Conservation (phyloP, 768 basidiomycete species). For the Gloeopeniophorella convolvens region DNA sequence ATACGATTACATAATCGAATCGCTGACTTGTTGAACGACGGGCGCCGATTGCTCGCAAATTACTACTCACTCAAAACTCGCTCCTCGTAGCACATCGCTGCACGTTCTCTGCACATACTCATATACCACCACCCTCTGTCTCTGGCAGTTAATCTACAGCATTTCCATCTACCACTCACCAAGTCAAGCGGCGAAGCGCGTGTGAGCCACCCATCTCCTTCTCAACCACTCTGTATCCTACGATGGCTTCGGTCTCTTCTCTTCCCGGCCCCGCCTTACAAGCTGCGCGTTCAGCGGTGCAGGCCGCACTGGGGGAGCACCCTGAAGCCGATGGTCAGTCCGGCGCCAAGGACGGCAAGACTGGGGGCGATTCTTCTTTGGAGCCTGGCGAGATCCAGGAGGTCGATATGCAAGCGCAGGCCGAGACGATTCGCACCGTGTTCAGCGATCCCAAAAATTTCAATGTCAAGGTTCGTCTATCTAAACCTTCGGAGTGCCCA, state of each 20-base stretch:
- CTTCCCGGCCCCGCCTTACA: slow-evolving; percentile 64
- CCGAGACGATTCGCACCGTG: slow-evolving; percentile 81
- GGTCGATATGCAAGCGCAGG: slow-evolving; percentile 76
- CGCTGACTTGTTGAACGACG: no score
- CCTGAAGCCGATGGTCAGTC: slow-evolving; percentile 23
- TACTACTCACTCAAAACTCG: no score
- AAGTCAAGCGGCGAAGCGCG: no score
- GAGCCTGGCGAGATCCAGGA: slow-evolving; percentile 88
- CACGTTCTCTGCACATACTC: no score
- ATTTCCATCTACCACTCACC: no score
- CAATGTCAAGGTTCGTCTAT: slow-evolving; percentile 79
- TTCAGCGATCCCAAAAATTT: slow-evolving; percentile 91
- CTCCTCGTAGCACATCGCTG: no score
- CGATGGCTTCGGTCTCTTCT: slow-evolving; percentile 37
- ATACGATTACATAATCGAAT: no score
- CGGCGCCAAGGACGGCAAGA: slow-evolving; percentile 29
- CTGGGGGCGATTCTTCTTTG: slow-evolving; percentile 26
- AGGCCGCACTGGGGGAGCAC: slow-evolving; percentile 62
- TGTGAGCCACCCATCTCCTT: neutral
- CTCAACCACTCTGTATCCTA: neutral
- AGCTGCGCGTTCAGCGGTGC: slow-evolving; percentile 73
- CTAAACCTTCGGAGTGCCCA: neutral
- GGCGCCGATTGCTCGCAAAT: no score
- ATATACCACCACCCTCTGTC: no score
- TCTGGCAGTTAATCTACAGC: no score